These are phyloP conservation scores for Kuraishia capsulata DNA, from an alignment of 805 yeast species.

Conservation along the genomic window DNA sequence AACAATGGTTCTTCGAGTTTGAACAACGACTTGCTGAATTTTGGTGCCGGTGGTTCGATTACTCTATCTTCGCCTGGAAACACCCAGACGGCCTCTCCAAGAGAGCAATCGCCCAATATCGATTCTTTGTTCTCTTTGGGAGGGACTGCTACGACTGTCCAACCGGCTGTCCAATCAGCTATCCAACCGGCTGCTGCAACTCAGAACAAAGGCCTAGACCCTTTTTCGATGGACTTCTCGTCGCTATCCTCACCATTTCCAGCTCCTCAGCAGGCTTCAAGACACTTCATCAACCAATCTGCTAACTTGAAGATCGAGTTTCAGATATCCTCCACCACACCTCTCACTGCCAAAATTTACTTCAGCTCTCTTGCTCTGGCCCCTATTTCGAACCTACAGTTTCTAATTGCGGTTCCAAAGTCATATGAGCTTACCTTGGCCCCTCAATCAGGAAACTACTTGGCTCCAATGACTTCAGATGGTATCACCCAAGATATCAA, in stretches of 20 bases:
- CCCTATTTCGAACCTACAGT: constrained; percentile 39
- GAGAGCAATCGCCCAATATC: constrained; percentile 1
- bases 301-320: constrained; percentile 16
- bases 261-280: background rate
- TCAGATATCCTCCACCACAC: constrained; percentile 10
- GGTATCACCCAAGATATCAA: constrained; percentile 16
- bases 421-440: constrained; percentile 16
- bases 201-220: constrained; percentile 14
- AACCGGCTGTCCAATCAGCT: constrained; percentile 3
- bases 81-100: constrained; percentile 5
- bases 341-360: constrained; percentile 15
- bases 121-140: background rate
- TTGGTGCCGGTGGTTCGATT: constrained; percentile 7
- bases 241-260: constrained; percentile 5
- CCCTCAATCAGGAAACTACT: constrained; percentile 14
- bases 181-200: no score
- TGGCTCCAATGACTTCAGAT: constrained; percentile 10
- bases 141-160: background rate
- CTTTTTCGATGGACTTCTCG: constrained; percentile 24
- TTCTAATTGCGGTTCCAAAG: constrained; percentile 25
- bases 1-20: background rate
- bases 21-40: background rate
- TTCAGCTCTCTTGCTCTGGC: constrained; percentile 33
- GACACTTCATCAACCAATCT: constrained; percentile 7
- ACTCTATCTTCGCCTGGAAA: constrained; percentile 6